These are phyloP conservation scores for Cicer chorassanicum DNA, from an alignment of 306 rosid species.

Conservation along the genomic window DNA sequence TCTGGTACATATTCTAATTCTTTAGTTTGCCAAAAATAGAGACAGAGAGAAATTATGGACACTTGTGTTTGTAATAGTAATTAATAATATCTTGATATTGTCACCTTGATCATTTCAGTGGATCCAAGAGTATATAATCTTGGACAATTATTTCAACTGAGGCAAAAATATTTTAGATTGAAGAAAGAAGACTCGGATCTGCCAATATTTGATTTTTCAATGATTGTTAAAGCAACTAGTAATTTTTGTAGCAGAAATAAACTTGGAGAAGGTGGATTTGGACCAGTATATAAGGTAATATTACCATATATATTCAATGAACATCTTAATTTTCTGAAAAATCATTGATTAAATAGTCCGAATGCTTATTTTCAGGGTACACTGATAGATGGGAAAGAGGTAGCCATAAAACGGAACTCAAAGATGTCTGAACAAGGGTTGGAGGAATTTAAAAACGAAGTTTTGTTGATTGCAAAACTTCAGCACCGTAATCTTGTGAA, in stretches of 20 bases:
- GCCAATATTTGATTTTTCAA: slow-evolving; percentile 45
- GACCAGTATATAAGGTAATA: slow-evolving; percentile 58
- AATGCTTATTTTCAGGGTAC: slow-evolving; percentile 38
- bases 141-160: slow-evolving; percentile 8
- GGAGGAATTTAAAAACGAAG: slow-evolving; percentile 45
- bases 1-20: background rate
- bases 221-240: slow-evolving; percentile 50
- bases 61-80: background rate
- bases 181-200: slow-evolving; percentile 46
- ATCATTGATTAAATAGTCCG: background rate
- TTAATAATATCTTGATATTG: background rate
- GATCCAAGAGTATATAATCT: slow-evolving; percentile 8
- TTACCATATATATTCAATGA: background rate
- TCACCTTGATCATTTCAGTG: slow-evolving; percentile 28
- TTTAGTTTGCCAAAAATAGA: background rate
- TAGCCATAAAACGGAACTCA: slow-evolving; percentile 45
- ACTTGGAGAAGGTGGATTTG: slow-evolving; percentile 63
- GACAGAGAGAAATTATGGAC: too few species aligned
- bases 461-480: slow-evolving; percentile 40
- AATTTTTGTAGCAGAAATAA: slow-evolving; percentile 46
- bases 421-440: slow-evolving; percentile 38
- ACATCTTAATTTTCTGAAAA: background rate
- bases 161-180: slow-evolving; percentile 14
- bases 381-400: slow-evolving; percentile 39
- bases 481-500: slow-evolving; percentile 50